Base-by-base conservation (phyloP, 306 rosid genomes). In the Luffa acutangula region DNA sequence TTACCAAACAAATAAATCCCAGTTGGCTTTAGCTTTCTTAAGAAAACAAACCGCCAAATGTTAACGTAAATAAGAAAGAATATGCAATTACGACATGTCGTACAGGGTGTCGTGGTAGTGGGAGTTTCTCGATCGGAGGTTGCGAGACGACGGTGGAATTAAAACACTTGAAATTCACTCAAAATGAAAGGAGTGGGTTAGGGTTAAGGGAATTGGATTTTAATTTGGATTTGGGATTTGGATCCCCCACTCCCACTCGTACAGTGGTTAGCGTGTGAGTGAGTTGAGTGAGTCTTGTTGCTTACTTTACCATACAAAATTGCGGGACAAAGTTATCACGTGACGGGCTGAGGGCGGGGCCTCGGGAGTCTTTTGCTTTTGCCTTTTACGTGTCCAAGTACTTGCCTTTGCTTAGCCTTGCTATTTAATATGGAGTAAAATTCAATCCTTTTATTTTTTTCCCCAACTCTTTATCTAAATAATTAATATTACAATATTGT, bases 301-400 rank as follows among this genome's bases (percentile, higher is more conserved):
- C 78, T 75, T 75, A 53, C 78, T 75, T 75, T 75, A 75, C 48
- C 78, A 52, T 75, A 75, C 78, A 75, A 34, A 9, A 13, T 73
- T 75, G 78, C 14, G 63, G 63, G 78, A 75, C 78, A 75, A 75
- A 75, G 78, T 5, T 75, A 75, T 75, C 78, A 75, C 78, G 63
- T 75, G 78, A 75, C 64, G 46, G 60, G 60, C 31, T 25, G 46
- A 49, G 48, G 25, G 25, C n/a, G 73, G 51, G 51, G 54, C 31
- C 75, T 36, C 4, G 13, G 9, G 7, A 60, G 39, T 60, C 41
- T 42, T 67, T 36, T 34, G 59, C 77, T 20, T 53, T 53, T 14
- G 31, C 60, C 60, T 74, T 45, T 72, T 51, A 74, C 60, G 57
- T 74, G 62, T 74, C 46, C 59, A 48, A 74, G 46, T 48, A 48